Percentiles rank a stretch among this genome's conserved stretches.
These are phyloP conservation scores for Prunus kanzakura DNA, from an alignment of 306 rosid species.

Conservation along the genomic window DNA sequence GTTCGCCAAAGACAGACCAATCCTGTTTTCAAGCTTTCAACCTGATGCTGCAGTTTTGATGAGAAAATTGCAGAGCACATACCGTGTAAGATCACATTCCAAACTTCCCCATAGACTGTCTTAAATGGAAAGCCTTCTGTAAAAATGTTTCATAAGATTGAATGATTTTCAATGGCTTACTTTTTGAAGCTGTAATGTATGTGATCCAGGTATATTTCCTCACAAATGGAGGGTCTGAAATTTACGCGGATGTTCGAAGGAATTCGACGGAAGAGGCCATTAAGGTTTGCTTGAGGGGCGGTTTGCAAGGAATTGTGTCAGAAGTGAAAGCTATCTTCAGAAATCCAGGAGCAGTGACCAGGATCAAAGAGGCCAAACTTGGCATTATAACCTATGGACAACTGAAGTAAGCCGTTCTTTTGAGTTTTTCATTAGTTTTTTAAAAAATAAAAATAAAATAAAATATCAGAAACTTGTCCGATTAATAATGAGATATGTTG, in stretches of 20 bases:
- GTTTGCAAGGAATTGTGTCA: conserved; percentile 54
- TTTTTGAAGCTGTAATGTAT: neutral
- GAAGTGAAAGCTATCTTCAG: conserved; percentile 37
- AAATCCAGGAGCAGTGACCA: conserved; percentile 34
- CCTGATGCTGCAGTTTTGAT: conserved; percentile 73
- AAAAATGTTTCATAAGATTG: neutral
- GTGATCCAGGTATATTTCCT: conserved; percentile 42
- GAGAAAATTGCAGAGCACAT: conserved; percentile 49
- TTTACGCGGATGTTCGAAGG: conserved; percentile 35
- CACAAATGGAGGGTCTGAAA: conserved; percentile 42
- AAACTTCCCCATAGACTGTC: neutral
- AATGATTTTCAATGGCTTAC: neutral
- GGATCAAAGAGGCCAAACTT: conserved; percentile 36
- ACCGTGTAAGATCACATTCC: conserved; percentile 50
- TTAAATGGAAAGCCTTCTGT: neutral
- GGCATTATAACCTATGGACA: conserved; percentile 43
- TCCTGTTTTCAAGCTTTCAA: conserved; percentile 69
- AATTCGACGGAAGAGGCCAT: conserved; percentile 48
- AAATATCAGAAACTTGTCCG: neutral
- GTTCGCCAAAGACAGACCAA: conserved; percentile 57
- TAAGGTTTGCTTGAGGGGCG: conserved; percentile 39
- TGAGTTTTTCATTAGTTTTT: neutral
- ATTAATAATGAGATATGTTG: neutral
- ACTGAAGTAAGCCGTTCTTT: conserved; percentile 28
- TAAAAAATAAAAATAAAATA: too few relatives aligned